Evolutionary conservation across 257 asterid genomes (phyloP).

Genomic region (Solanum bulbocastanum): DNA sequence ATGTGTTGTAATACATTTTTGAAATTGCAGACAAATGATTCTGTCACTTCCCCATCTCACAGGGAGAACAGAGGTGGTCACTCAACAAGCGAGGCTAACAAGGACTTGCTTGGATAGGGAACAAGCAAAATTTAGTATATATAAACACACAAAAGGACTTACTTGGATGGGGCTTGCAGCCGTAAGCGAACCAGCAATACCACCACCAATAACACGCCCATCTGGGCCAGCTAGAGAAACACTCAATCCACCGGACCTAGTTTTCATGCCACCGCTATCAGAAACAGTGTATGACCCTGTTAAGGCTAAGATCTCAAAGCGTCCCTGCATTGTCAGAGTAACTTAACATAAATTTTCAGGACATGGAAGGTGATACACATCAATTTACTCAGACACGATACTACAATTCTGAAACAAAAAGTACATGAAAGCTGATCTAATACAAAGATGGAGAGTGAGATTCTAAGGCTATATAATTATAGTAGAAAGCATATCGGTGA

Average conservation of each 20-base stretch:
- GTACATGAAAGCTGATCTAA: background rate
- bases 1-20: background rate
- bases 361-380: background rate
- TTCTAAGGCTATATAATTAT: background rate
- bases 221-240: conserved; percentile 85
- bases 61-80: background rate
- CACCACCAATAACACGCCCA: conserved; percentile 95
- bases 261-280: conserved; percentile 56
- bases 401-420: background rate
- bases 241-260: conserved; percentile 75
- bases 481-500: background rate
- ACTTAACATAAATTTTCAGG: background rate
- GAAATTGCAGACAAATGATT: background rate
- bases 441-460: background rate
- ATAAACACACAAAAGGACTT: background rate
- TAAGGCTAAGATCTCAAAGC: conserved; percentile 74
- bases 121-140: background rate
- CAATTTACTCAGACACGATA: background rate
- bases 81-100: background rate
- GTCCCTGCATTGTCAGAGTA: conserved; percentile 62
- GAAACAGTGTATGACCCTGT: conserved; percentile 69
- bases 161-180: conserved; percentile 96
- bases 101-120: background rate
- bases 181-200: conserved; percentile 69
- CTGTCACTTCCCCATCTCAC: background rate